Percentiles rank a stretch among this genome's conserved stretches.
phyloP scores from a whole-genome alignment of 306 rosid genomes.

The Gynostemma pentaphyllum region DNA sequence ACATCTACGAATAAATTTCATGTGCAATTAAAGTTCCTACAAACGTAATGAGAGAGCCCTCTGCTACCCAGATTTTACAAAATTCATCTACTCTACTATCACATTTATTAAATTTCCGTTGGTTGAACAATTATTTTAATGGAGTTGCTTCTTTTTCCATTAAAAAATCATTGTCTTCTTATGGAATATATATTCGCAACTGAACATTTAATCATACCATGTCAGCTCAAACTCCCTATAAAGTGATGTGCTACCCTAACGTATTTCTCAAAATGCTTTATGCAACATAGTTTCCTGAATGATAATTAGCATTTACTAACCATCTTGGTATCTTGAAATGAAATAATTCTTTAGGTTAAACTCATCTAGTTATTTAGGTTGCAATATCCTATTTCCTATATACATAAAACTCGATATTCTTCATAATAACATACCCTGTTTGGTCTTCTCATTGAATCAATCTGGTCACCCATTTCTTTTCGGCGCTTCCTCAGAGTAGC shows the following conservation, averaged over 20 bases:
- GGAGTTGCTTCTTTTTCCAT: neutral
- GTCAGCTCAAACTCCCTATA: neutral
- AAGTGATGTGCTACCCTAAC: neutral
- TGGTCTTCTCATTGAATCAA: constrained; percentile 65
- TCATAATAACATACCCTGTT: constrained; percentile 8
- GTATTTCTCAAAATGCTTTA: neutral
- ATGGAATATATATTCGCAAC: neutral
- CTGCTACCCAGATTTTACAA: neutral
- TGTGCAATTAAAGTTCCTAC: neutral
- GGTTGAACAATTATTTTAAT: too few relatives aligned
- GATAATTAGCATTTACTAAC: neutral
- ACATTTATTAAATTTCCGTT: neutral
- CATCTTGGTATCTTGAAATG: neutral
- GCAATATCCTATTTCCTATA: neutral
- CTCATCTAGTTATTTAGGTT: neutral
- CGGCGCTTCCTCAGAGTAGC: constrained; percentile 85
- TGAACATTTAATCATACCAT: neutral
- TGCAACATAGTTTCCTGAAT: neutral
- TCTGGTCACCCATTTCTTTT: constrained; percentile 81
- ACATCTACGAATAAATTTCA: neutral
- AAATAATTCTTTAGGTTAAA: neutral
- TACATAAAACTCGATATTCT: neutral
- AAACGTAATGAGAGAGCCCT: neutral
- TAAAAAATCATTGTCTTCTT: neutral
- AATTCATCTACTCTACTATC: too few relatives aligned